A percentile compares a stretch with the other conserved stretches of the same genome.
phyloP scores from a whole-genome alignment of 1,139 yeast species.

The Ashbya aceris region DNA sequence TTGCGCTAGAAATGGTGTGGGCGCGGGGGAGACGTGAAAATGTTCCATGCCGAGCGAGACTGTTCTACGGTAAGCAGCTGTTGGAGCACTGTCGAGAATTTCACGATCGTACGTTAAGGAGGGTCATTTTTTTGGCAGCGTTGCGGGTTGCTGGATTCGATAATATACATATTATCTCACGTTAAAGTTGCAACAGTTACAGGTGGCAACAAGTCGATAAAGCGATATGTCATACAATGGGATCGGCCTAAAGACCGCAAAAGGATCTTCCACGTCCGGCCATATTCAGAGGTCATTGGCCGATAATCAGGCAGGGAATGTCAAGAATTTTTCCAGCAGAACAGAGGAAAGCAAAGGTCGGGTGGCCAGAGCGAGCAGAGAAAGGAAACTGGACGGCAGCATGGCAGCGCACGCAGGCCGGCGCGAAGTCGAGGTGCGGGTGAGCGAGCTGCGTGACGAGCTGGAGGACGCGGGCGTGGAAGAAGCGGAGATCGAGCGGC shows the following conservation, averaged over 20 bases:
- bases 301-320: constrained; percentile 7
- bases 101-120: no score
- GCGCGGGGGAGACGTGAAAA: no score
- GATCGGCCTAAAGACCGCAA: constrained; percentile 25
- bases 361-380: not conserved
- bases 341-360: constrained; percentile 3
- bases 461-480: constrained; percentile 18
- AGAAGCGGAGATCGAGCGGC: constrained; percentile 15
- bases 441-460: constrained; percentile 18
- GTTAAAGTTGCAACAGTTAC: no score
- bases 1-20: no score
- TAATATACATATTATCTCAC: no score
- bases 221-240: constrained; percentile 21
- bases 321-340: constrained; percentile 3
- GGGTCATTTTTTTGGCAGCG: no score
- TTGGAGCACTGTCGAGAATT: no score
- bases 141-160: no score
- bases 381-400: constrained; percentile 7
- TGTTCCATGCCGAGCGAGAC: no score
- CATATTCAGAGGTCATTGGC: constrained; percentile 23
- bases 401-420: constrained; percentile 10
- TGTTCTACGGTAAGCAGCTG: no score
- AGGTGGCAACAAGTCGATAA: no score
- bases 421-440: constrained; percentile 19
- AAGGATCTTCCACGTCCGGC: constrained; percentile 29